Evolutionary conservation across 805 yeast genomes (phyloP).

Genomic region (Candida ponderosae): DNA sequence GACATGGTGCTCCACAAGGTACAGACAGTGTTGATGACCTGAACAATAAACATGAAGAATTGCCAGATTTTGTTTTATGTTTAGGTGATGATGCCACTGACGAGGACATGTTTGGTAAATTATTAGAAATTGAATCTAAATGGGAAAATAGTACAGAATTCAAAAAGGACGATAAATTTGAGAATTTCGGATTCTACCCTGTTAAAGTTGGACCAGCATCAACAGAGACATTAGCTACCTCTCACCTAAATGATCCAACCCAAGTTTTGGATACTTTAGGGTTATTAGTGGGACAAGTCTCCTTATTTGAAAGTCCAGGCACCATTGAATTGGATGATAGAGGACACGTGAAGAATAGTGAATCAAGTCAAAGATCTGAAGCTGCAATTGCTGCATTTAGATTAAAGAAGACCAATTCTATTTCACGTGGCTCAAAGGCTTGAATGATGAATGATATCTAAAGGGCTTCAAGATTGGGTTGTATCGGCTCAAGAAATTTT

Average conservation of each 20-base stretch:
- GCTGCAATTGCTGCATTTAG: conserved; percentile 13
- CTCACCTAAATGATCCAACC: conserved; percentile 76
- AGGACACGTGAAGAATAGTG: conserved; percentile 52
- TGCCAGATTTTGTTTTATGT: conserved; percentile 83
- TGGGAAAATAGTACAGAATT: conserved; percentile 37
- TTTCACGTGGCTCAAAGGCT: not conserved
- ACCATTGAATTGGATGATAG: conserved; percentile 69
- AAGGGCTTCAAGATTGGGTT: not conserved
- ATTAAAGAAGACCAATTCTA: conserved; percentile 11
- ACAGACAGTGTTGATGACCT: conserved; percentile 25
- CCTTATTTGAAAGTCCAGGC: conserved; percentile 72
- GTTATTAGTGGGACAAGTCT: conserved; percentile 68
- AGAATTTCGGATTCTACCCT: conserved; percentile 63
- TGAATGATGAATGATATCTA: not conserved
- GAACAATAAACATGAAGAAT: conserved; percentile 29
- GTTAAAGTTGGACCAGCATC: conserved; percentile 92
- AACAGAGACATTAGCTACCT: conserved; percentile 75
- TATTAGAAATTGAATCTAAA: conserved; percentile 51
- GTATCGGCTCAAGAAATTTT: no score
- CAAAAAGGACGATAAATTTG: conserved; percentile 35
- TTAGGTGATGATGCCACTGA: conserved; percentile 95
- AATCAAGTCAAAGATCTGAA: conserved; percentile 29
- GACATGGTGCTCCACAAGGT: conserved; percentile 49
- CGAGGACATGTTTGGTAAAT: conserved; percentile 90
- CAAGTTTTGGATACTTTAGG: conserved; percentile 84